Conservation (phyloP, 345 rosid species). For the Murraya paniculata region DNA sequence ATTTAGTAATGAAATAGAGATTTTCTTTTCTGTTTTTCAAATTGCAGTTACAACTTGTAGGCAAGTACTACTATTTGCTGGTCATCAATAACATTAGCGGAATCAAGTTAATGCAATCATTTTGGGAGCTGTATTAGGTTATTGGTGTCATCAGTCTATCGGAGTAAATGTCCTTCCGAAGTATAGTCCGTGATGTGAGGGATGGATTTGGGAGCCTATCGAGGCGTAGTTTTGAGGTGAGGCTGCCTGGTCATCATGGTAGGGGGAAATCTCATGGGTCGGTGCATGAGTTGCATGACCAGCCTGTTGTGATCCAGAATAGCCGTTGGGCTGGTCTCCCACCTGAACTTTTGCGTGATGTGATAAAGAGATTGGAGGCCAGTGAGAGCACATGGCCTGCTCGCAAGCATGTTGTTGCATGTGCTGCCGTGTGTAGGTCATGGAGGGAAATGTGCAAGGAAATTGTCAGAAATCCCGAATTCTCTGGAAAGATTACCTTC, state of each 20-base stretch:
- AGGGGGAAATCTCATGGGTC: slow-evolving; percentile 81
- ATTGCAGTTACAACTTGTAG: slow-evolving; percentile 23
- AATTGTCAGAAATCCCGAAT: slow-evolving; percentile 74
- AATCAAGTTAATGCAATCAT: slow-evolving; percentile 9
- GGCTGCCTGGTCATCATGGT: slow-evolving; percentile 55
- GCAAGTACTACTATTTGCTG: background rate
- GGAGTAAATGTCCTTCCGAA: slow-evolving; percentile 76
- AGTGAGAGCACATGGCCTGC: slow-evolving; percentile 88
- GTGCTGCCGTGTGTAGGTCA: slow-evolving; percentile 90
- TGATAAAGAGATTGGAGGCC: slow-evolving; percentile 85
- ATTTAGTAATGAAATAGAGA: slow-evolving; percentile 22
- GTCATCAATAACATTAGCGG: slow-evolving; percentile 3
- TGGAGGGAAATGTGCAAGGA: slow-evolving; percentile 98
- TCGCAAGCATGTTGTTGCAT: slow-evolving; percentile 85
- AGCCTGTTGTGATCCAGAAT: slow-evolving; percentile 52
- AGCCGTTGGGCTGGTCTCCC: slow-evolving; percentile 90
- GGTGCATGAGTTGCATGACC: slow-evolving; percentile 63
- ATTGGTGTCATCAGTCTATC: background rate
- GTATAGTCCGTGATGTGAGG: slow-evolving; percentile 88
- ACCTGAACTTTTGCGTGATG: slow-evolving; percentile 82
- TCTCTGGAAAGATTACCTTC: slow-evolving; percentile 85
- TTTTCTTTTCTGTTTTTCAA: background rate
- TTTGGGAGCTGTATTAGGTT: slow-evolving; percentile 1
- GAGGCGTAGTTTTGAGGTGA: slow-evolving; percentile 80
- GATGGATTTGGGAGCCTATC: slow-evolving; percentile 94